Evolutionary conservation across 352 stramenopile genomes (phyloP).

Genomic region (Hyaloperonospora arabidopsidis): DNA sequence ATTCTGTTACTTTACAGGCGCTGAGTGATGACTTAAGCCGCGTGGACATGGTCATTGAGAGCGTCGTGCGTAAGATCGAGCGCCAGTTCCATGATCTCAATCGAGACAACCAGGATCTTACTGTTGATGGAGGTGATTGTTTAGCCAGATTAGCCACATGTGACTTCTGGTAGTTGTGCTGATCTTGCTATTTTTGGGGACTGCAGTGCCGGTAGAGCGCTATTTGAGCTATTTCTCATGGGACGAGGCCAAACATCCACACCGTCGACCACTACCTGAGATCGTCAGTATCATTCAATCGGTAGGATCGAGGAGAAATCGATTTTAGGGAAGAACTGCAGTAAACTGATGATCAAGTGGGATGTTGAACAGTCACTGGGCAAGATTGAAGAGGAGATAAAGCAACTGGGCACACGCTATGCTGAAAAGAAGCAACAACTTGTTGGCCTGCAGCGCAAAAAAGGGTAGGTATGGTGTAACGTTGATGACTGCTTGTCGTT

Average conservation of each 20-base stretch:
- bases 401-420: conserved; percentile 90
- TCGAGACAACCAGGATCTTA: conserved; percentile 76
- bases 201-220: conserved; percentile 82
- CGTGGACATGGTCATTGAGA: conserved; percentile 92
- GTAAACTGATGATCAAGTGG: background rate
- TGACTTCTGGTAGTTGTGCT: background rate
- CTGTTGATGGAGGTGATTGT: conserved; percentile 63
- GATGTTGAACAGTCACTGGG: conserved; percentile 55
- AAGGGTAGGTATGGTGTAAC: conserved; percentile 42
- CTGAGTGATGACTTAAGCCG: conserved; percentile 92
- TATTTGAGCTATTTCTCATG: conserved; percentile 97
- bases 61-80: conserved; percentile 95
- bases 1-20: conserved; percentile 28
- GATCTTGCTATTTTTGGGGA: too few species aligned
- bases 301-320: conserved; percentile 30
- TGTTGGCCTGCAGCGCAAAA: conserved; percentile 89
- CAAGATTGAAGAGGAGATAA: conserved; percentile 96
- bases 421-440: conserved; percentile 90
- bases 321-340: background rate
- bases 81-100: conserved; percentile 93
- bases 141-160: background rate
- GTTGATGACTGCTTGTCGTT: background rate
- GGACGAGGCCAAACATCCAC: conserved; percentile 96
- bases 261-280: conserved; percentile 92
- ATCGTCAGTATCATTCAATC: conserved; percentile 92